Conservation (phyloP, 495 filamentous ascomycete species). For the Neurospora sp. region DNA sequence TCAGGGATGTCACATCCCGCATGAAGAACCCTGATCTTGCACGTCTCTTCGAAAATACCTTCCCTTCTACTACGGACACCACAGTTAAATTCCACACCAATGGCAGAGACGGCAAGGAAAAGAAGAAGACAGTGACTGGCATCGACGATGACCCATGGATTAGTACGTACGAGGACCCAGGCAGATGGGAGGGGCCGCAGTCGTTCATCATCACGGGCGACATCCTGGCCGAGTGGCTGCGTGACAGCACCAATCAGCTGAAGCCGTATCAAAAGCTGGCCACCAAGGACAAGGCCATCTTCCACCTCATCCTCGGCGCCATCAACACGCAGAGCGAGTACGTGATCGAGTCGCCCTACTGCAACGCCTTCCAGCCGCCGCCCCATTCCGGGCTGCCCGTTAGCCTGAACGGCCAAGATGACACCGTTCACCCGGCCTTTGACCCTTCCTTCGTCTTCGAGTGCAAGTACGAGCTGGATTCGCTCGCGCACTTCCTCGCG, state of each 20-base stretch:
- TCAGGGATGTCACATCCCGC: conserved; percentile 63
- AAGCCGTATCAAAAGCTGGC: conserved; percentile 80
- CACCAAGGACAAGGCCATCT: conserved; percentile 62
- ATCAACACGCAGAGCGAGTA: conserved; percentile 96
- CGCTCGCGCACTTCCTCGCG: conserved; percentile 81
- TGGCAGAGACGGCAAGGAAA: conserved; percentile 28
- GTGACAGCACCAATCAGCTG: conserved; percentile 94
- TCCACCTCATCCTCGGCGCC: conserved; percentile 77
- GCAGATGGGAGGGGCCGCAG: conserved; percentile 72
- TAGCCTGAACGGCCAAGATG: conserved; percentile 64
- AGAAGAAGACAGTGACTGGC: conserved; percentile 7
- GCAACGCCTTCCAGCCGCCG: conserved; percentile 96
- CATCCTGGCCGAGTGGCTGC: conserved; percentile 95
- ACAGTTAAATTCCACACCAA: conserved; percentile 58
- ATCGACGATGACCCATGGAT: conserved; percentile 1
- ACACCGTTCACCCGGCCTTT: conserved; percentile 77
- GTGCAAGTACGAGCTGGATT: conserved; percentile 98
- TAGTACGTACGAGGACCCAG: conserved; percentile 28
- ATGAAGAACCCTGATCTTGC: conserved; percentile 86
- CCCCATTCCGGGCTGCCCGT: conserved; percentile 62
- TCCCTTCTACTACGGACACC: conserved; percentile 89
- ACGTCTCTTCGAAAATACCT: conserved; percentile 92
- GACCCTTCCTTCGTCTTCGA: conserved; percentile 83
- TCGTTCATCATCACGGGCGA: conserved; percentile 98
- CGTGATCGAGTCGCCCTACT: conserved; percentile 90